phyloP scores from a whole-genome alignment of 2,329 filamentous ascomycete genomes.

The Aotearoamyces nothofagi region DNA sequence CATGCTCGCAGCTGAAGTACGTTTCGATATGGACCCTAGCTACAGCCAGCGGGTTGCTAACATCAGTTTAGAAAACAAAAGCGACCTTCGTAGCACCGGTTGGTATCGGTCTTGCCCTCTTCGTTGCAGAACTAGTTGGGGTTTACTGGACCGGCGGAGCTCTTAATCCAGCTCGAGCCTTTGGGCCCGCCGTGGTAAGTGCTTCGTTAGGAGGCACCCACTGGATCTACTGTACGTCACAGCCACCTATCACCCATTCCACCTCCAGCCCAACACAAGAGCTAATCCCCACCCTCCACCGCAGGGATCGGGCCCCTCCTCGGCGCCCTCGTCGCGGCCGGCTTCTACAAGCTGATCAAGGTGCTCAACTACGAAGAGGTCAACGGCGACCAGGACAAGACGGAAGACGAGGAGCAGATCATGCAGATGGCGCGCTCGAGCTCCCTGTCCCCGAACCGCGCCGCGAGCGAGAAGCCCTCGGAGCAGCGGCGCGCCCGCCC shows the following conservation, averaged over 20 bases:
- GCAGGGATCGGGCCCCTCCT: conserved; percentile 31
- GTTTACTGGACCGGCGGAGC: conserved; percentile 32
- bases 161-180: conserved; percentile 29
- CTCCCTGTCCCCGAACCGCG: too few species aligned
- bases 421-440: not conserved
- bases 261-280: too few species aligned
- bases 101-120: conserved; percentile 30
- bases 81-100: conserved; percentile 32
- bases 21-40: not conserved
- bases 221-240: conserved; percentile 30
- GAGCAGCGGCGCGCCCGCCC: too few species aligned
- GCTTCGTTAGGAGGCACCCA: conserved; percentile 26
- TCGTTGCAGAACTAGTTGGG: conserved; percentile 25
- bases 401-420: not conserved
- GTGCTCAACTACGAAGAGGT: conserved; percentile 33
- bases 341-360: conserved; percentile 34
- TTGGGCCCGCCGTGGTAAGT: conserved; percentile 30
- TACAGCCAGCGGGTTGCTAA: not conserved
- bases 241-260: too few species aligned
- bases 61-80: conserved; percentile 22
- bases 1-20: conserved; percentile 30
- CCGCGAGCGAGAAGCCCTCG: too few species aligned
- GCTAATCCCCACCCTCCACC: too few species aligned
- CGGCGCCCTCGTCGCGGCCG: conserved; percentile 31
- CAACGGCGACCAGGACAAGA: conserved; percentile 30